Base-by-base conservation (phyloP, 208 protist species). In the Leishmania lainsoni region DNA sequence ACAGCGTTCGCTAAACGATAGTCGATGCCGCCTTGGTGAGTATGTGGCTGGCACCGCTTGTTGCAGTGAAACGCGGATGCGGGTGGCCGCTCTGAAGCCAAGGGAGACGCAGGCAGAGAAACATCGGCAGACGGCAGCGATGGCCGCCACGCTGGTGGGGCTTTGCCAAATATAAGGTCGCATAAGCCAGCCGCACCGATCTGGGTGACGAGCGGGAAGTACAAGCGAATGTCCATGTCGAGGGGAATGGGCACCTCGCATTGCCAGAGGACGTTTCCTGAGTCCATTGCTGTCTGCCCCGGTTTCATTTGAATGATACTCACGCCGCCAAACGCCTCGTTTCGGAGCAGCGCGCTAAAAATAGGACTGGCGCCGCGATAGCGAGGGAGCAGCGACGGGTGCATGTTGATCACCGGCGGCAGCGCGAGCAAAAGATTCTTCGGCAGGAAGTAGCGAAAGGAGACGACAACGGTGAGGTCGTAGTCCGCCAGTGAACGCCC, bases 351-450 rank as follows among this genome's bases (percentile, higher is more conserved):
- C 45, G 96, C 91, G 32, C 90, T 89, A 79, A 96, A 97, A 69
- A 98, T 96, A 32, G 96, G 96, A 76, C 93, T 96, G 52, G 93
- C 92, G 39, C 96, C 96, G 70, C 96, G 92, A 86, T 97, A 97
- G 45, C 86, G 84, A 8, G 96, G 96, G 12, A 98, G 86, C 51
- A 98, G 79, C 22, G 93, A 97, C 8, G 96, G 96, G 81, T 98
- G 96, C 83, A 97, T 81, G 79, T 98, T 98, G 74, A 98, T 88
- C 26, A 91, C 92, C 0, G 87, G 91, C 16, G 93, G 91, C 72
- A 97, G 76, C 52, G 83, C 89, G 5, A 78, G 83, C 32, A 97
- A 82, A 0, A 97, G 82, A 10, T 79, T 71, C 51, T 89, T 76
- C 4, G 94, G 94, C 3, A 97, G 78, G 65, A 95, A 97, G 86